Conservation (phyloP, 2,329 filamentous ascomycete genomes). For the Coleophoma eucalyptorum region DNA sequence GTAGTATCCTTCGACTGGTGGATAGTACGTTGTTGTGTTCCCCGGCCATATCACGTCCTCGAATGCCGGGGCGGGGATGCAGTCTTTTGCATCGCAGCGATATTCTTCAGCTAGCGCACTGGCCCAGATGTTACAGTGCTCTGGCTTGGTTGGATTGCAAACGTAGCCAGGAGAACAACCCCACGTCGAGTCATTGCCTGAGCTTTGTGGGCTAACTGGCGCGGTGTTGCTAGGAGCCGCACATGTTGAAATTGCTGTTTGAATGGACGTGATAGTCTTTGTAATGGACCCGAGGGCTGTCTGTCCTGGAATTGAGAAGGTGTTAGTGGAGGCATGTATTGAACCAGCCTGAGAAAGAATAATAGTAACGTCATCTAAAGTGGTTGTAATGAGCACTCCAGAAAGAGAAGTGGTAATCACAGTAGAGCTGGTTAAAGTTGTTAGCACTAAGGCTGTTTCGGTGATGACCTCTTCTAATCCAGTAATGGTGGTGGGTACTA, state of each 20-base stretch:
- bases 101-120: constrained; percentile 34
- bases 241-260: not conserved
- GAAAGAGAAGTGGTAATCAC: constrained; percentile 1
- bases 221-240: constrained; percentile 18
- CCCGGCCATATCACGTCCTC: constrained; percentile 34
- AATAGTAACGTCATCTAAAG: too few relatives aligned
- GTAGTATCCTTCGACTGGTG: constrained; percentile 54
- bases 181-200: constrained; percentile 29
- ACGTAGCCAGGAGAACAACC: constrained; percentile 39
- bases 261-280: not conserved
- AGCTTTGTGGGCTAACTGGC: constrained; percentile 16
- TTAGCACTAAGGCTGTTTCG: constrained; percentile 1
- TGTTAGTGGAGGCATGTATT: too few relatives aligned
- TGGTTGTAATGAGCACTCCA: too few relatives aligned
- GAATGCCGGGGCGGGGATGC: constrained; percentile 29
- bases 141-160: constrained; percentile 33
- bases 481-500: constrained; percentile 3
- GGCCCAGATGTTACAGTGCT: constrained; percentile 34
- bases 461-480: constrained; percentile 1
- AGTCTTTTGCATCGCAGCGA: constrained; percentile 34
- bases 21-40: constrained; percentile 46
- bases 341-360: too few relatives aligned
- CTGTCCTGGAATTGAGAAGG: too few relatives aligned
- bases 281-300: not conserved
- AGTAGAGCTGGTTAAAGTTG: constrained; percentile 3